Conservation (phyloP, 1,139 yeast genomes). For the Dujonia santamariae region DNA sequence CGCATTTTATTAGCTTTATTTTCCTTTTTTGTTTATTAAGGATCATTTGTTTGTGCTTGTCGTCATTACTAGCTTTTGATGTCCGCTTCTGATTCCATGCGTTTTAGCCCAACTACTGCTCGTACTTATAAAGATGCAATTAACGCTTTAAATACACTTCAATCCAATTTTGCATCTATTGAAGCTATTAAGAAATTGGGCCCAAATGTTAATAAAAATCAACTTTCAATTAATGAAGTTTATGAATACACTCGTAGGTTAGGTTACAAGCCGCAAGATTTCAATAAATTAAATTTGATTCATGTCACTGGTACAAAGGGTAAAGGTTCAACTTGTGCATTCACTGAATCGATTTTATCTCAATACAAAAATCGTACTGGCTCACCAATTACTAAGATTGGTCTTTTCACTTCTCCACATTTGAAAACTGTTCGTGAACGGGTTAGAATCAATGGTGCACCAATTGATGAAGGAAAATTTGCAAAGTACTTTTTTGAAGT, state of each 20-base stretch:
- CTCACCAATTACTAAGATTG: slow-evolving; percentile 54
- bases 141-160: slow-evolving; percentile 77
- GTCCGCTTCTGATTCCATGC: slow-evolving; percentile 12
- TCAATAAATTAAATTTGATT: slow-evolving; percentile 71
- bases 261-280: slow-evolving; percentile 72
- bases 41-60: neutral
- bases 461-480: slow-evolving; percentile 76
- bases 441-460: slow-evolving; percentile 81
- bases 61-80: neutral
- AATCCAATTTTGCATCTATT: slow-evolving; percentile 86
- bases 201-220: slow-evolving; percentile 55
- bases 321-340: slow-evolving; percentile 97
- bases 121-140: slow-evolving; percentile 69
- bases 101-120: slow-evolving; percentile 12
- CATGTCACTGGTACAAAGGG: slow-evolving; percentile 99
- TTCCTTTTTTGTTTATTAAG: neutral
- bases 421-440: slow-evolving; percentile 90
- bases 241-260: slow-evolving; percentile 85
- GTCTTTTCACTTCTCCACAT: slow-evolving; percentile 94
- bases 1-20: neutral
- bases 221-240: slow-evolving; percentile 80
- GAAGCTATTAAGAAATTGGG: slow-evolving; percentile 80
- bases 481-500: slow-evolving; percentile 90
- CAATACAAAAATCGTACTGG: slow-evolving; percentile 42
- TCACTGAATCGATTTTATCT: slow-evolving; percentile 73